A percentile compares a stretch with the other conserved stretches of the same genome.
Conservation (phyloP, 345 rosid species). For the Lenwebbia sp. region DNA sequence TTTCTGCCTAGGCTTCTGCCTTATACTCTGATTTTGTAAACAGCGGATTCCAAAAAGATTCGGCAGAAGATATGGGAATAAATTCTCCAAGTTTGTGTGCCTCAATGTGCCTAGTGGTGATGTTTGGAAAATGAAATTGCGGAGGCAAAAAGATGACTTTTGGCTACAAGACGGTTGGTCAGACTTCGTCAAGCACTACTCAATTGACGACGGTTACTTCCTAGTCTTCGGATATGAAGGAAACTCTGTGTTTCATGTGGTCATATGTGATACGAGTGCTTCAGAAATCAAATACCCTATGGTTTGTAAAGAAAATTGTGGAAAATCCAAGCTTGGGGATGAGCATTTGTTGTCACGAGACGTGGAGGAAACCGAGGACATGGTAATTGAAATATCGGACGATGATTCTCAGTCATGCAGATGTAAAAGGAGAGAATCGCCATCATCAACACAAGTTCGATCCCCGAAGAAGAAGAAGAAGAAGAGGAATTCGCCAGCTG, state of each 20-base stretch:
- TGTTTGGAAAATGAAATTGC: conserved; percentile 14
- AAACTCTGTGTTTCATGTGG: neutral
- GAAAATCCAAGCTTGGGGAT: neutral
- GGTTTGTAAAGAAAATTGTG: neutral
- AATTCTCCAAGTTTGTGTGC: neutral
- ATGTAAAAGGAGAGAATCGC: neutral
- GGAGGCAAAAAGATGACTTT: neutral
- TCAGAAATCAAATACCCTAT: conserved; percentile 13
- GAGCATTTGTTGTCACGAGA: no score
- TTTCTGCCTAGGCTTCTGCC: no score
- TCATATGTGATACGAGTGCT: conserved; percentile 4
- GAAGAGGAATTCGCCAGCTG: neutral
- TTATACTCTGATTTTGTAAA: neutral
- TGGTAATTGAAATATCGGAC: no score
- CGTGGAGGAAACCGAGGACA: no score
- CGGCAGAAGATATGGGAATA: conserved; percentile 2
- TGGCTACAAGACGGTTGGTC: conserved; percentile 16
- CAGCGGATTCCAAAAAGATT: conserved; percentile 15
- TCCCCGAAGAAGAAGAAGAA: neutral
- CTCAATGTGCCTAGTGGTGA: neutral
- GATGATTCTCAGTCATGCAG: no score
- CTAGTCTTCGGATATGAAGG: no score
- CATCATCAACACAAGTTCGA: neutral
- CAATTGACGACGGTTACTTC: neutral
- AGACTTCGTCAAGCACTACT: conserved; percentile 7